phyloP scores from a whole-genome alignment of 73 alveolate genomes.

The Paramecium biaurelia region DNA sequence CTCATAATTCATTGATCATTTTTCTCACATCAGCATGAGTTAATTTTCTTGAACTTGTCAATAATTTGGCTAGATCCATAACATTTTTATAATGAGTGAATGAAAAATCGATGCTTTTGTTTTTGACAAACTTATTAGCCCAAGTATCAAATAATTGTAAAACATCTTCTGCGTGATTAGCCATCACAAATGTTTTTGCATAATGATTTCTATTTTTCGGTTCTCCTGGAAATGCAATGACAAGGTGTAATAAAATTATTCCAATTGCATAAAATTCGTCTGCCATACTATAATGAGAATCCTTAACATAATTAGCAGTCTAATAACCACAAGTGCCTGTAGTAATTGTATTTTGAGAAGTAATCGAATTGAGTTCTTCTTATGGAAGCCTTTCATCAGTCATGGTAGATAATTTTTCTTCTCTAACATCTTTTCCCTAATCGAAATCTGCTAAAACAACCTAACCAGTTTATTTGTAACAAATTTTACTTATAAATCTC shows the following conservation, averaged over 20 bases:
- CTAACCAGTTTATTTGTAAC: neutral
- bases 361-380: slow-evolving; percentile 36
- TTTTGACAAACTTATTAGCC: slow-evolving; percentile 43
- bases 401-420: neutral
- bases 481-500: slow-evolving; percentile 5
- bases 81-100: neutral
- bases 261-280: slow-evolving; percentile 53
- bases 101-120: slow-evolving; percentile 3
- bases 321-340: slow-evolving; percentile 42
- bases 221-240: slow-evolving; percentile 52
- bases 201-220: slow-evolving; percentile 50
- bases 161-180: neutral
- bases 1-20: slow-evolving; percentile 26
- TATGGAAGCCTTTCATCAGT: slow-evolving; percentile 39
- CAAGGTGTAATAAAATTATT: neutral
- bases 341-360: slow-evolving; percentile 22
- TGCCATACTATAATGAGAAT: slow-evolving; percentile 43
- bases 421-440: slow-evolving; percentile 51
- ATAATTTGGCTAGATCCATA: slow-evolving; percentile 12
- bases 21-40: slow-evolving; percentile 33
- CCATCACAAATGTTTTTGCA: slow-evolving; percentile 38
- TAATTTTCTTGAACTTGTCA: slow-evolving; percentile 7
- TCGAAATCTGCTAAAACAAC: slow-evolving; percentile 47
- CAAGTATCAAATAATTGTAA: slow-evolving; percentile 16
- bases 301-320: slow-evolving; percentile 34